Evolutionary conservation across 2,329 filamentous ascomycete genomes (phyloP), one percentile per base, ranked within the genome.

Genomic region (Fulvia fulva): DNA sequence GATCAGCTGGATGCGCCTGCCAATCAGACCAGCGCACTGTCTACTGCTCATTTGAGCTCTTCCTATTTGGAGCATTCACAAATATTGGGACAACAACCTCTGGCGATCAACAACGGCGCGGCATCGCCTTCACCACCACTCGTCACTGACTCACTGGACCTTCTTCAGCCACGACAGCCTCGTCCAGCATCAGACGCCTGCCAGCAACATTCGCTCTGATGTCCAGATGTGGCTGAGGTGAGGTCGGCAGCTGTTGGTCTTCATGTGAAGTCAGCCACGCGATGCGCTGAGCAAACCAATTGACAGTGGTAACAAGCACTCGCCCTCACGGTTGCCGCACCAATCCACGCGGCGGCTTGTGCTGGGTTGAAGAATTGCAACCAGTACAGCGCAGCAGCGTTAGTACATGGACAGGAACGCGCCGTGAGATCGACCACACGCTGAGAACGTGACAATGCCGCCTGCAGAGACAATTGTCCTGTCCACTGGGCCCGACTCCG

Each of bases 401-500:
- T n/a, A n/a, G n/a, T n/a, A n/a, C n/a, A n/a, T n/a, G n/a, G n/a
- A n/a, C n/a, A n/a, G n/a, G n/a, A n/a, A n/a, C n/a, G n/a, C n/a
- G n/a, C n/a, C n/a, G n/a, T n/a, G n/a, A n/a, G n/a, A n/a, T n/a
- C n/a, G n/a, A n/a, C n/a, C n/a, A 12, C 28, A 32, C 28, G 28
- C 28, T 1, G 28, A 32, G 28, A 32, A 32, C 34, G 34, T 41
- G 11, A 5, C 34, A 41, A 50, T 50, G 46, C 8, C 46, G 16
- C 23, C 22, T 4, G 23, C 46, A 23, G 5, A 28, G 1, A 16
- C 30, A 4, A 16, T 23, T 7, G 19, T 19, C 26, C 53, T 65
- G 4, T n/a, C 55, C 14, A 55, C 63, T n/a, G 53, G 45, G 14
- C 21, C 28, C 12, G 58, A 51, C 30, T 63, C 62, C 0, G 64